These are phyloP conservation scores for Colletotrichum sp. DNA, from an alignment of 2,329 filamentous ascomycete genomes.

Conservation along the genomic window DNA sequence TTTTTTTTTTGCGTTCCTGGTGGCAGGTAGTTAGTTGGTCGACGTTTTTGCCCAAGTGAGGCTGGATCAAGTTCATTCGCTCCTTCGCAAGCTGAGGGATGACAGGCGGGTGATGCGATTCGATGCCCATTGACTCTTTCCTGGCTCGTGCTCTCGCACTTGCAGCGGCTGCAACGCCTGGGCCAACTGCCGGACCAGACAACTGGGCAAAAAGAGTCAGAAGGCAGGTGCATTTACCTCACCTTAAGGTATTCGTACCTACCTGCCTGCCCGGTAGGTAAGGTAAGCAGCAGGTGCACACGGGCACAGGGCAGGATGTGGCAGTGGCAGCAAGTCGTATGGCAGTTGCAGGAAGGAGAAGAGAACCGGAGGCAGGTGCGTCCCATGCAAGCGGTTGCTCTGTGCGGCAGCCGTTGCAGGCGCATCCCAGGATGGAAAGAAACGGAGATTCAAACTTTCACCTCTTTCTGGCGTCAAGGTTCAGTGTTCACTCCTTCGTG, in stretches of 20 bases:
- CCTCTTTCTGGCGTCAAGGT: neutral
- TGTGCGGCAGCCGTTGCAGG: slow-evolving; percentile 1
- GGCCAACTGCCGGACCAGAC: neutral
- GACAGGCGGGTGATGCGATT: neutral
- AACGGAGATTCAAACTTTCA: neutral
- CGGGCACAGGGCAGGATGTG: neutral
- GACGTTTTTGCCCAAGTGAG: neutral
- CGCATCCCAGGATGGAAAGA: neutral
- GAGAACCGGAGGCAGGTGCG: slow-evolving; percentile 13
- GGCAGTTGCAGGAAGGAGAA: neutral
- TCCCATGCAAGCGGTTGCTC: slow-evolving; percentile 3
- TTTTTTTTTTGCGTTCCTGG: neutral
- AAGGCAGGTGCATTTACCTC: neutral
- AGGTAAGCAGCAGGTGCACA: neutral
- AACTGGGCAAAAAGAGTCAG: neutral
- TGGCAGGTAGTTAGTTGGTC: neutral
- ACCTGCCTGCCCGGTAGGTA: neutral
- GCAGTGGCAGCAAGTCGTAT: neutral
- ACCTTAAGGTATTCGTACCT: neutral
- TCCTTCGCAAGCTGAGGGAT: neutral
- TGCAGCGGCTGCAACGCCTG: neutral
- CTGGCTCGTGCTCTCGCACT: neutral
- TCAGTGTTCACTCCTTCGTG: neutral
- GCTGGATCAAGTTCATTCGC: neutral
- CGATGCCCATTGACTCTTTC: neutral